phyloP scores from a whole-genome alignment of 495 filamentous ascomycete genomes.

The Cladorrhinum samala region DNA sequence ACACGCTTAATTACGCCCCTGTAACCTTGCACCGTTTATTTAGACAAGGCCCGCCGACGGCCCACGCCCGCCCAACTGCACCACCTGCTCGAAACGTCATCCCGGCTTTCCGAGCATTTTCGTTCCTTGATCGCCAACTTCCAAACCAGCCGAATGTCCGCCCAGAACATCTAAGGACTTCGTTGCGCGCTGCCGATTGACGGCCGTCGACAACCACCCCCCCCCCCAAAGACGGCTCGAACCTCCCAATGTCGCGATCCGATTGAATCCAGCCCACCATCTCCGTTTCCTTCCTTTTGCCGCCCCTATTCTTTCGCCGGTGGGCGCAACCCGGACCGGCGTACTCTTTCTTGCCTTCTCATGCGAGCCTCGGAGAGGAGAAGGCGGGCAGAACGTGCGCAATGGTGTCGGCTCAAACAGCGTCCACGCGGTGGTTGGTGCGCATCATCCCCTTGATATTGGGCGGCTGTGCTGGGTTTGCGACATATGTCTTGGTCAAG shows the following conservation, averaged over 20 bases:
- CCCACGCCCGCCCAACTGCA: neutral
- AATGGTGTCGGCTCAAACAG: slow-evolving; percentile 27
- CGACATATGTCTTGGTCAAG: slow-evolving; percentile 37
- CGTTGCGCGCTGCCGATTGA: neutral
- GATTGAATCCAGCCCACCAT: neutral
- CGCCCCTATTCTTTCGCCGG: neutral
- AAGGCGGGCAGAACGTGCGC: slow-evolving; percentile 1
- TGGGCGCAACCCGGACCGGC: slow-evolving; percentile 4
- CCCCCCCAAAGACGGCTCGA: too few relatives aligned
- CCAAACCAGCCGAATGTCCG: neutral
- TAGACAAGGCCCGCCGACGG: too few relatives aligned
- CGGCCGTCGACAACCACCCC: neutral
- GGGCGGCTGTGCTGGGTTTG: slow-evolving; percentile 31
- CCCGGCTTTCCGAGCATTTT: neutral
- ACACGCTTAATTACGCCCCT: too few relatives aligned
- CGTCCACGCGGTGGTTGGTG: slow-evolving; percentile 41
- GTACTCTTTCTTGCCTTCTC: neutral
- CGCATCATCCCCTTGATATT: slow-evolving; percentile 37
- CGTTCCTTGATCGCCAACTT: neutral
- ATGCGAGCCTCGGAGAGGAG: neutral
- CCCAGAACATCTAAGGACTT: neutral
- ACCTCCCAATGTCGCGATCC: neutral
- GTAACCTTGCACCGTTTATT: too few relatives aligned
- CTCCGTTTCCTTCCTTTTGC: neutral
- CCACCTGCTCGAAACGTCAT: neutral